These are phyloP conservation scores for Mentha longifolia DNA, from an alignment of 257 asterid species.

Conservation along the genomic window DNA sequence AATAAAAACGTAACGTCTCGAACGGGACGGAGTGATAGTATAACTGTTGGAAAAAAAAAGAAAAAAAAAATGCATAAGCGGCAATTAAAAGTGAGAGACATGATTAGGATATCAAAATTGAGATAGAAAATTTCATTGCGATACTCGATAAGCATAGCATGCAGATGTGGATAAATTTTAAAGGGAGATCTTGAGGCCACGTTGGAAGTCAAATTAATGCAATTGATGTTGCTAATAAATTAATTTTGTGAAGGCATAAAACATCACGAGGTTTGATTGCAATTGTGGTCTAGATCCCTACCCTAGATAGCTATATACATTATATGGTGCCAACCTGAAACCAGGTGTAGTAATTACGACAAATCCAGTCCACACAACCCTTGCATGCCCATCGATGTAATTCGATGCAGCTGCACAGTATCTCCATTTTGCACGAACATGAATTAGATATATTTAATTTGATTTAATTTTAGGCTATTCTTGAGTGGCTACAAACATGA, in stretches of 20 bases:
- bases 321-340: conserved; percentile 13
- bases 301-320: too few species aligned
- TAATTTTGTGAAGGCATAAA: neutral
- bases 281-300: neutral
- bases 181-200: neutral
- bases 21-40: too few species aligned
- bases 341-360: neutral
- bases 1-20: too few species aligned
- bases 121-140: too few species aligned
- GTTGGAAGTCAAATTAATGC: neutral
- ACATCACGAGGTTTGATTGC: neutral
- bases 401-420: neutral
- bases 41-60: too few species aligned
- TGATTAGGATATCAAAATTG: too few species aligned
- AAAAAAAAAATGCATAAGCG: too few species aligned
- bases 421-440: neutral
- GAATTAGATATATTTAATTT: neutral
- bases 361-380: neutral
- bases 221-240: neutral
- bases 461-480: neutral
- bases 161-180: too few species aligned
- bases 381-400: neutral
- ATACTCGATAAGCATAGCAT: too few species aligned
- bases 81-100: too few species aligned
- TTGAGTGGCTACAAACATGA: neutral